Base-by-base conservation (phyloP, 2,329 filamentous ascomycete genomes). In the Calonectria hawksworthii region DNA sequence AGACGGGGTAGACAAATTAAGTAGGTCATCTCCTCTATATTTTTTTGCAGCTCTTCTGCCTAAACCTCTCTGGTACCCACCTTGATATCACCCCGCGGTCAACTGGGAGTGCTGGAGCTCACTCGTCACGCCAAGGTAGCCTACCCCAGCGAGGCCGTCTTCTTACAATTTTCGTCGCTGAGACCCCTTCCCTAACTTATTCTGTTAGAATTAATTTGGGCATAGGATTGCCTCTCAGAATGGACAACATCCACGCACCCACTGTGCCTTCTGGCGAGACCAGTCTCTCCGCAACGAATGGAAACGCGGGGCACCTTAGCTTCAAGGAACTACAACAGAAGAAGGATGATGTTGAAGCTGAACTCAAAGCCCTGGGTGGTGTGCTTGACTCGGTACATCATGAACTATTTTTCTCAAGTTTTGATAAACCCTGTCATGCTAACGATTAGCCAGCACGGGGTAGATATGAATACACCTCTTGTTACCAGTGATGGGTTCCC, bases 401-500 rank as follows among this genome's bases (percentile, higher is more conserved):
- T 13, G n/a, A n/a, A n/a, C 16, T 23, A 18, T 51, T 36, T 52
- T 70, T 47, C 34, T 23, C 26, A 18, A 34, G 36, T n/a, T 75
- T 79, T 63, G 18, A 6, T 30, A 14, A 16, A 10, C 2, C 16
- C 41, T 18, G 9, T 61, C 14, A 28, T 70, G 34, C 82, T 85
- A 59, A 85, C 69, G 13, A 18, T 18, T 51, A 9, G 14, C 30
- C 81, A 98, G 96, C 96, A 99, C 88, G 93, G 94, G 56, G 96
- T 98, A 68, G 93, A 94, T 81, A 99, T 99, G 97, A 93, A 94
- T 81, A 98, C 97, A 10, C 90, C 92, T 73, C 91, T 99, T 50
- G 92, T 95, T 30, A 98, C 96, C 18, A 91, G 93, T 75, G 97
- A 99, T 86, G 97, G 97, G 63, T 99, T 95, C 83, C 97, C 97